phyloP scores from a whole-genome alignment of 306 rosid species.

The Medicago ruthenica region DNA sequence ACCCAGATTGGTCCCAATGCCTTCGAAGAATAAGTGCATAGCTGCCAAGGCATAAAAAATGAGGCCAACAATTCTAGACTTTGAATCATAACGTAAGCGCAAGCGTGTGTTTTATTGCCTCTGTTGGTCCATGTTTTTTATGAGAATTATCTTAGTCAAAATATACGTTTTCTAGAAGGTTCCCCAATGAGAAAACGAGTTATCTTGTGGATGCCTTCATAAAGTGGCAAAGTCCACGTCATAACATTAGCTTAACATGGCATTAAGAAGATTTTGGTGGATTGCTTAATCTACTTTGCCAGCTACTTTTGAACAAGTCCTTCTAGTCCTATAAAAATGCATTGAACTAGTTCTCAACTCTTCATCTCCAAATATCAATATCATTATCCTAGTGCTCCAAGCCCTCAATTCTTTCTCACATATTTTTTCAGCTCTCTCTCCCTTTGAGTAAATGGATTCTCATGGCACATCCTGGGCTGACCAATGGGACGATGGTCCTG shows the following conservation, averaged over 20 bases:
- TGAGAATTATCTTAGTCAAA: background rate
- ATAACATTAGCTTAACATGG: background rate
- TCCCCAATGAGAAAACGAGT: constrained; percentile 40
- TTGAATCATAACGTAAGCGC: constrained; percentile 28
- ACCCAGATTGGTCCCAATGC: constrained; percentile 10
- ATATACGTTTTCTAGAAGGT: constrained; percentile 36
- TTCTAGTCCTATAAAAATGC: constrained; percentile 25
- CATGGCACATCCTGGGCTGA: constrained; percentile 74
- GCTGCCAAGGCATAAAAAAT: constrained; percentile 29
- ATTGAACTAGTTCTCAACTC: background rate
- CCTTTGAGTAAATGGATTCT: constrained; percentile 21
- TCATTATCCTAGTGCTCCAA: background rate
- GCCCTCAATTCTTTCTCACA: background rate
- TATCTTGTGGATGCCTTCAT: background rate
- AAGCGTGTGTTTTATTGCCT: constrained; percentile 29
- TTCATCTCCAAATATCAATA: constrained; percentile 18
- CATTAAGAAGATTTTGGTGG: background rate
- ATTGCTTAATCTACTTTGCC: constrained; percentile 7
- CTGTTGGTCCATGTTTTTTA: constrained; percentile 26
- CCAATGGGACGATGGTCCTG: constrained; percentile 72
- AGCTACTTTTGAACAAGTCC: background rate
- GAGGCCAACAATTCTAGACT: constrained; percentile 11
- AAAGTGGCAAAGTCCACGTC: constrained; percentile 16
- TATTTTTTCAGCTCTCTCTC: background rate
- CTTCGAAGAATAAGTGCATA: background rate